Percentiles rank a stretch among this genome's conserved stretches.
These are phyloP conservation scores for Cutaneotrichosporon sp. DNA, from an alignment of 1,284 basidiomycete genomes.

Conservation along the genomic window DNA sequence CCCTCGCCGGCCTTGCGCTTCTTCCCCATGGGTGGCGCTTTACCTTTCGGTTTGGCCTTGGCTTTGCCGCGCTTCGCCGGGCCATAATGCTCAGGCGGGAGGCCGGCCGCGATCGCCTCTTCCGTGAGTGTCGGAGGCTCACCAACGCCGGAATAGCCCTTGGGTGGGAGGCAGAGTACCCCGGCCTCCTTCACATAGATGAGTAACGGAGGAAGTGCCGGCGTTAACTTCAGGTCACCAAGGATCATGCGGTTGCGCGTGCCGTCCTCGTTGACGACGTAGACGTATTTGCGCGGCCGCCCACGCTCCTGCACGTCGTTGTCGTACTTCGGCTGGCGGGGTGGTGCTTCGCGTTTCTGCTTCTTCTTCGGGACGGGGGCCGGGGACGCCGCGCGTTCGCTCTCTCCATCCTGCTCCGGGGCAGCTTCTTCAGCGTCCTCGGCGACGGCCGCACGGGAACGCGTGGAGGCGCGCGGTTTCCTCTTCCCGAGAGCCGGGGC, in stretches of 20 bases:
- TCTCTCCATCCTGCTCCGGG: background rate
- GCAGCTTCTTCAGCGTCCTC: background rate
- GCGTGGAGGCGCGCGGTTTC: background rate
- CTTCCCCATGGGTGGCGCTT: background rate
- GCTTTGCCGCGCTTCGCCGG: conserved; percentile 10
- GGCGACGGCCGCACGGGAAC: background rate
- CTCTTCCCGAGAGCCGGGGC: background rate
- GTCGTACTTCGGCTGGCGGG: conserved; percentile 23
- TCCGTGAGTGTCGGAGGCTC: conserved; percentile 29
- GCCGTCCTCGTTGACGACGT: conserved; percentile 43
- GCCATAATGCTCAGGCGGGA: conserved; percentile 30
- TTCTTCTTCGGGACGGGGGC: background rate
- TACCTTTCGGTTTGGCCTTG: conserved; percentile 9
- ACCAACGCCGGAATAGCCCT: conserved; percentile 37
- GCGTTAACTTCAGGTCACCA: conserved; percentile 29
- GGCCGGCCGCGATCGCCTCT: conserved; percentile 28
- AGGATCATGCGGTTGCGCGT: conserved; percentile 35
- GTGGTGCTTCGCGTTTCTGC: background rate
- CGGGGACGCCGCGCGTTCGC: background rate
- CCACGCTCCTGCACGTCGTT: conserved; percentile 39
- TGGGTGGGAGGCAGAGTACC: conserved; percentile 33
- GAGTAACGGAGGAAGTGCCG: conserved; percentile 35
- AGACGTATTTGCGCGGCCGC: conserved; percentile 45
- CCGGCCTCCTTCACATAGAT: conserved; percentile 33
- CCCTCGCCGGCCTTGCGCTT: conserved; percentile 10